These are phyloP conservation scores for Leccinum griseonigrum DNA, from an alignment of 1,284 basidiomycete species.

Conservation along the genomic window DNA sequence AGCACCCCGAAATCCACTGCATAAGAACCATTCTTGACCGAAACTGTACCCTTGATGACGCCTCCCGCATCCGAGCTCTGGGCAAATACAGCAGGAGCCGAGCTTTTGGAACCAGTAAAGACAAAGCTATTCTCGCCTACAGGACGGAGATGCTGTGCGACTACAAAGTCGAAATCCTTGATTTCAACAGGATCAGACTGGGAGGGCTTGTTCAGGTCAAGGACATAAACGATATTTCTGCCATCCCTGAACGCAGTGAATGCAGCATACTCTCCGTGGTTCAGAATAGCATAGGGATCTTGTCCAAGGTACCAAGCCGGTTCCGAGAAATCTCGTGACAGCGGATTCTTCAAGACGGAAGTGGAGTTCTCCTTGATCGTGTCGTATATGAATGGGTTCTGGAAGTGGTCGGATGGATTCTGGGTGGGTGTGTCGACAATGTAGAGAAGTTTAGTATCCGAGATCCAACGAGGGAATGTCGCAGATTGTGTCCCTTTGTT, in stretches of 20 bases:
- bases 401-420: conserved; percentile 33
- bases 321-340: conserved; percentile 51
- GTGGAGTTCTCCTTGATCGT: conserved; percentile 26
- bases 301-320: conserved; percentile 54
- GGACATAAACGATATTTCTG: conserved; percentile 45
- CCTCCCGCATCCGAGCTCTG: conserved; percentile 9
- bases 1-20: not conserved
- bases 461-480: conserved; percentile 57
- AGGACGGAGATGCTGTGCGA: conserved; percentile 41
- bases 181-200: conserved; percentile 20
- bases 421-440: conserved; percentile 57
- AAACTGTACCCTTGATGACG: conserved; percentile 17
- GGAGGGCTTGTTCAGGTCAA: conserved; percentile 39
- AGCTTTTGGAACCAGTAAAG: conserved; percentile 10
- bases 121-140: conserved; percentile 27
- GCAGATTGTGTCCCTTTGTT: conserved; percentile 43
- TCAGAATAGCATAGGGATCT: conserved; percentile 48
- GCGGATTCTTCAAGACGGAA: conserved; percentile 41
- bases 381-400: conserved; percentile 61
- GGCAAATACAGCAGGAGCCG: not conserved
- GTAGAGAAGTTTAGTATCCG: conserved; percentile 55
- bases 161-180: conserved; percentile 42
- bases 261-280: conserved; percentile 37
- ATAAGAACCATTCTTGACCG: conserved; percentile 1
- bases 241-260: conserved; percentile 49